Conservation (phyloP, 805 yeast species). For the Kuraishia piskuri region DNA sequence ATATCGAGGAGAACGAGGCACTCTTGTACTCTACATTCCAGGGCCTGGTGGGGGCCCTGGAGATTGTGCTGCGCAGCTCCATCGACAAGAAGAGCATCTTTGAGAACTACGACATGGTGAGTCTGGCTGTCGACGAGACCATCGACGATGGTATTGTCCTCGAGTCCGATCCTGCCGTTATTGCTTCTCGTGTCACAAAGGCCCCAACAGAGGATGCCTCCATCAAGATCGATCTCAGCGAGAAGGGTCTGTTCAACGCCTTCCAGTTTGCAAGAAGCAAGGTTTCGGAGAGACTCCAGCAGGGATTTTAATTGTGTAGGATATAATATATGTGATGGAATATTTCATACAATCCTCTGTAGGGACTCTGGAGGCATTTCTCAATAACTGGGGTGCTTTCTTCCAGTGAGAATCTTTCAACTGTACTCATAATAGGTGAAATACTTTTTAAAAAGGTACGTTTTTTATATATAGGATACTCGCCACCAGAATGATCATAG, state of each 20-base stretch:
- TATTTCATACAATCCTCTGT: no score
- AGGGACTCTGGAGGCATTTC: no score
- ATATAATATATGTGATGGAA: no score
- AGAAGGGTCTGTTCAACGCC: constrained; percentile 73
- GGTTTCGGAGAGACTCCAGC: constrained; percentile 29
- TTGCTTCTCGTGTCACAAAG: constrained; percentile 86
- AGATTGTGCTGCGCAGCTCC: constrained; percentile 58
- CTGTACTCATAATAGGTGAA: background rate
- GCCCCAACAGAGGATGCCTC: constrained; percentile 66
- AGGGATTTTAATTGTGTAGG: constrained; percentile 21
- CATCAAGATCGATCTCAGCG: constrained; percentile 56
- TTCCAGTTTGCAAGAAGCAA: constrained; percentile 83
- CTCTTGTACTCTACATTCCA: constrained; percentile 66
- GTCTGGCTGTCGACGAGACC: constrained; percentile 84
- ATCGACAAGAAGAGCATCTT: constrained; percentile 72
- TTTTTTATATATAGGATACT: no score
- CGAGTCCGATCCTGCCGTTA: constrained; percentile 81
- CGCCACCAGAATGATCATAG: no score
- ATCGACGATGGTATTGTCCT: constrained; percentile 89
- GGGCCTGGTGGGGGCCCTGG: constrained; percentile 77
- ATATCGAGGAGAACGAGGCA: constrained; percentile 77
- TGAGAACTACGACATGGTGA: constrained; percentile 79
- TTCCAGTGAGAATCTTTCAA: no score
- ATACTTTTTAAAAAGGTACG: no score
- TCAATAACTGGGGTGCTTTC: no score